Base-by-base conservation (phyloP, 1,139 yeast species). In the Trichomonascaceae sp. region DNA sequence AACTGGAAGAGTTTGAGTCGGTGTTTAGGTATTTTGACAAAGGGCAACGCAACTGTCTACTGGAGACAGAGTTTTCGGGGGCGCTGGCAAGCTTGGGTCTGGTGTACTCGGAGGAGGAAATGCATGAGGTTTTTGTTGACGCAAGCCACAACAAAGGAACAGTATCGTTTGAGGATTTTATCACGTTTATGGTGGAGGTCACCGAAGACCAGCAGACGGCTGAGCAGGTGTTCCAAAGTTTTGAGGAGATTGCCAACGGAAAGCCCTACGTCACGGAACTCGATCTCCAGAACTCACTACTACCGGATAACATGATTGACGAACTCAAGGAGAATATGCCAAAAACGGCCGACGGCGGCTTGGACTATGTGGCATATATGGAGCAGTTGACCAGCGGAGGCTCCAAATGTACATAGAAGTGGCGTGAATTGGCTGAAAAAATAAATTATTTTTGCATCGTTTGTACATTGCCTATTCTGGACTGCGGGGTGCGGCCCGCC, bases 21-120 rank as follows among this genome's bases (percentile, higher is more conserved):
- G 62, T 56, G n/a, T 61, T 61, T 38, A 43, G 64, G 27, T 61
- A 52, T 39, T 61, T 62, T 39, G 66, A 61, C 43, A 57, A 54
- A 43, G 45, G 52, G 13, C 56, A 56, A 23, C 44, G 50, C 31
- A 59, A 60, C 37, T 38, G 50, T 13, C 47, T 61, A 17, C 45
- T 48, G 13, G 57, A 56, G 34, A 40, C 47, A 5, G 66, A 61
- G 42, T 60, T 61, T 37, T 48, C 55, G 1, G 65, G 62, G 1
- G 66, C 66, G 1, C 43, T 61, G 29, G 64, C 64, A 1, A 50
- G 60, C 28, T 45, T 61, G 30, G 66, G 66, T 1, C 44, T 57
- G 13, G 54, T 55, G 3, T 56, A 54, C 34, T 41, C 55, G 9
- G 62, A 56, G 27, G 54, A 52, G 8, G 65, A 60, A 33, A 53